Conservation (phyloP, 2,329 filamentous ascomycete species). For the Fusarium mundagurra region DNA sequence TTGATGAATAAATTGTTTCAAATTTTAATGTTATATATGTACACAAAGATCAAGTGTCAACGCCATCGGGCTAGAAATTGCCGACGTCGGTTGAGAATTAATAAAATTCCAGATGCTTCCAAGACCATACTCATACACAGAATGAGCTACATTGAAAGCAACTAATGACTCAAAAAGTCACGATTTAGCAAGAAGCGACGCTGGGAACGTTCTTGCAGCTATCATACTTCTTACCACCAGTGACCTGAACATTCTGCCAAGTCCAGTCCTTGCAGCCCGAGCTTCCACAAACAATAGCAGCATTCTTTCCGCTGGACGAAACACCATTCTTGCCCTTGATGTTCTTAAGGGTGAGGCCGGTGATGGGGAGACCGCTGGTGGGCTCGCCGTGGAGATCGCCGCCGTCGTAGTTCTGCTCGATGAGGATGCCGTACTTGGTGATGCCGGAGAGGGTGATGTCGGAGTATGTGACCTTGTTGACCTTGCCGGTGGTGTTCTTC, state of each 20-base stretch:
- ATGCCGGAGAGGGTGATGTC: constrained; percentile 55
- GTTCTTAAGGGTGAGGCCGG: constrained; percentile 53
- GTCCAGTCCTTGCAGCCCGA: constrained; percentile 58
- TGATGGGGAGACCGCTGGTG: constrained; percentile 60
- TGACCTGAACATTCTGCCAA: constrained; percentile 60
- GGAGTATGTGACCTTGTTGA: constrained; percentile 55
- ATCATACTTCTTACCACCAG: constrained; percentile 57
- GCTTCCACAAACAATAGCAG: constrained; percentile 64
- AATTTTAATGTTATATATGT: not conserved
- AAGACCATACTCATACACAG: accelerated
- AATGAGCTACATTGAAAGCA: not conserved
- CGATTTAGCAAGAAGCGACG: constrained; percentile 28
- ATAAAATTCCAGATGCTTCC: not conserved
- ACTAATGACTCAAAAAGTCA: accelerated
- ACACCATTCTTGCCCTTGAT: constrained; percentile 54
- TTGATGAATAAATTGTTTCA: not conserved
- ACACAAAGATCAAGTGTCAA: not conserved
- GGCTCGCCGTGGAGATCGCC: constrained; percentile 55
- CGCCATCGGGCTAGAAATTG: accelerated
- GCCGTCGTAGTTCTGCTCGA: constrained; percentile 59
- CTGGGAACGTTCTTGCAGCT: constrained; percentile 45
- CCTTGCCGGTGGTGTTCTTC: constrained; percentile 55
- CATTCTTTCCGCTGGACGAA: constrained; percentile 49
- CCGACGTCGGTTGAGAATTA: not conserved
- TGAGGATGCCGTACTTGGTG: constrained; percentile 48